Base-by-base conservation (phyloP, 257 asterid genomes). In the Salvia rosmarinus region DNA sequence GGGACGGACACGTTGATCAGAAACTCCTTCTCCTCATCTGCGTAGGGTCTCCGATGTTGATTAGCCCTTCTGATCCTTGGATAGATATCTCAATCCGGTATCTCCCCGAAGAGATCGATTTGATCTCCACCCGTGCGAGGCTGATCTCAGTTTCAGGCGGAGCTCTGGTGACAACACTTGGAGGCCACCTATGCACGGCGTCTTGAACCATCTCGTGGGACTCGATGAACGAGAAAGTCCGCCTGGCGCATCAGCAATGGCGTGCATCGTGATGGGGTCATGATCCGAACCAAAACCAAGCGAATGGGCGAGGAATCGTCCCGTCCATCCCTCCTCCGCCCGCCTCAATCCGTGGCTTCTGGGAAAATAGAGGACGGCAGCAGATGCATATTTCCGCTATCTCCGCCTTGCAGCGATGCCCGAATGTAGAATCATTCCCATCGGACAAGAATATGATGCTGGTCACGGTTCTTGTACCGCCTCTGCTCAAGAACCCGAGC, bases 161-260 rank as follows among this genome's bases (percentile, higher is more conserved):
- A 85, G 73, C 50, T 80, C 59, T 80, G 85, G 58, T 57, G 1
- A 82, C 81, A 3, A 85, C 82, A 11, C 87, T 85, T 9, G 66
- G 2, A 73, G 66, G 5, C 78, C 78, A 1, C 78, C 78, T 19
- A 85, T 80, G 62, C 87, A 80, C 59, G 9, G 89, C 86, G 17
- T 78, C 85, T 71, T 80, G 87, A 12, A 85, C 69, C 79, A 77
- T 76, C 9, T 56, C 76, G 25, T 64, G 54, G 0, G 85, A 74
- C 64, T 82, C 89, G 1, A 85, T 75, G 75, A 75, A 85, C 4
- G 89, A 82, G 68, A 74, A 85, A 3, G 89, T 85, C 25, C 89
- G 5, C 82, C 81, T 0, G 89, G 82, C 16, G 78, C 78, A 67
- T 85, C 79, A 9, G 84, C 70, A 40, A 85, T 85, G 0, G 81